Base-by-base conservation (phyloP, 2,329 filamentous ascomycete genomes). In the Clarireedia hainanense region DNA sequence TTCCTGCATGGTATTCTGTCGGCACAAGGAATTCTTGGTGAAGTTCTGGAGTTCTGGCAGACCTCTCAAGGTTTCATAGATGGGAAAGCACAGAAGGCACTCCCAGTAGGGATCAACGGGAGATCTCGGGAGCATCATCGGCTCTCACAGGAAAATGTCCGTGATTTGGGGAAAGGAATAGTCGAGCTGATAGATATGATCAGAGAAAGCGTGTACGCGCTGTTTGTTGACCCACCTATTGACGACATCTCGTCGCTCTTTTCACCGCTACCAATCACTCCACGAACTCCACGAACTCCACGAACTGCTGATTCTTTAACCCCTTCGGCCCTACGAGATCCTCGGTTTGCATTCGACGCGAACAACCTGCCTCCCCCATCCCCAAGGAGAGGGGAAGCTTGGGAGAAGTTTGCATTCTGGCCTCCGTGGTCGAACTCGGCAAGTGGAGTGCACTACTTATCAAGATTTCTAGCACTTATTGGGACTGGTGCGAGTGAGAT, bases 371-470 rank as follows among this genome's bases (percentile, higher is more conserved):
- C 90, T 1, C 83, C 85, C 10, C 84, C 86, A 1, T 89, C 88
- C 0, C 89, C 90, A 0, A 88, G 80, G 63, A 81, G 81, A 46
- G 92, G 91, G 5, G 90, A 96, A 64, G 75, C 85, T 0, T 97
- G 91, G 90, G 94, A 97, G 67, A 87, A 92, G 73, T 83, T 94
- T 70, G 92, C 91, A 0, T 99, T 97, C 71, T 97, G 92, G 91
- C 91, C 92, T 4, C 94, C 92, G 0, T 86, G 88, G 73, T 88
- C 91, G 2, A 97, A 96, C 67, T 91, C 91, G 0, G 75, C 97
- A 24, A 95, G 91, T 57, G 92, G 89, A n/a, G 89, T 92, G 1
- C 83, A 95, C 69, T 96, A 95, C 67, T 78, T 99, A 5, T 84
- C 88, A 50, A 90, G 88, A 68, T 86, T 94, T 68, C 76, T 97